phyloP scores from a whole-genome alignment of 108 stramenopile species.

The Cylindrotheca fusiformis region DNA sequence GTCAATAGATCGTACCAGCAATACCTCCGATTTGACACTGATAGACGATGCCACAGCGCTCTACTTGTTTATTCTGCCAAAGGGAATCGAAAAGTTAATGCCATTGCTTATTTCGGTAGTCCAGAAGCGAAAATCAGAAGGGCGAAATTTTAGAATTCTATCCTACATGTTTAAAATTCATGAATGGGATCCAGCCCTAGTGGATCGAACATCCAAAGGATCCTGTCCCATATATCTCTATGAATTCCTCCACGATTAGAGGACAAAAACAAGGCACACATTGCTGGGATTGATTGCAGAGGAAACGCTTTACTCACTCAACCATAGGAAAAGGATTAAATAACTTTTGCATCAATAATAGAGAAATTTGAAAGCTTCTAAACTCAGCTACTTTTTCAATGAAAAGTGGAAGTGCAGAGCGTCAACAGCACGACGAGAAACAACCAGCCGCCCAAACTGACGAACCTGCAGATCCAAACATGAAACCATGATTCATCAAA shows the following conservation, averaged over 20 bases:
- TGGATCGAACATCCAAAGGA: constrained; percentile 47
- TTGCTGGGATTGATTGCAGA: background rate
- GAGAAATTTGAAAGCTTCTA: too few species aligned
- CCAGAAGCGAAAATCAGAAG: constrained; percentile 26
- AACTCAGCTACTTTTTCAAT: too few species aligned
- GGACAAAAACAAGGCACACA: background rate
- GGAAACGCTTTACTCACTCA: too few species aligned
- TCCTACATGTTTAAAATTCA: constrained; percentile 72
- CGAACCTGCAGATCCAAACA: too few species aligned
- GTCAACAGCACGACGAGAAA: too few species aligned
- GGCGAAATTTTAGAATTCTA: constrained; percentile 44
- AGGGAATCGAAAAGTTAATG: constrained; percentile 61
- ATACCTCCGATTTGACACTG: constrained; percentile 36
- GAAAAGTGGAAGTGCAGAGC: too few species aligned
- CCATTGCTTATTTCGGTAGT: constrained; percentile 54
- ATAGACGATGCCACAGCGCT: constrained; percentile 71
- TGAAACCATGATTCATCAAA: too few species aligned
- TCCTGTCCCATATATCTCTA: constrained; percentile 58
- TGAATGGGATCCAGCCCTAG: constrained; percentile 57
- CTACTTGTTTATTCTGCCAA: constrained; percentile 83
- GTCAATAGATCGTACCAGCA: background rate
- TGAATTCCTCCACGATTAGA: constrained; percentile 20
- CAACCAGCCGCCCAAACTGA: too few species aligned
- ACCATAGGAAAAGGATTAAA: too few species aligned
- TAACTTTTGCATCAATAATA: too few species aligned